These are phyloP conservation scores for Cryptococcus sp. DNA, from an alignment of 1,284 basidiomycete species.

Conservation along the genomic window DNA sequence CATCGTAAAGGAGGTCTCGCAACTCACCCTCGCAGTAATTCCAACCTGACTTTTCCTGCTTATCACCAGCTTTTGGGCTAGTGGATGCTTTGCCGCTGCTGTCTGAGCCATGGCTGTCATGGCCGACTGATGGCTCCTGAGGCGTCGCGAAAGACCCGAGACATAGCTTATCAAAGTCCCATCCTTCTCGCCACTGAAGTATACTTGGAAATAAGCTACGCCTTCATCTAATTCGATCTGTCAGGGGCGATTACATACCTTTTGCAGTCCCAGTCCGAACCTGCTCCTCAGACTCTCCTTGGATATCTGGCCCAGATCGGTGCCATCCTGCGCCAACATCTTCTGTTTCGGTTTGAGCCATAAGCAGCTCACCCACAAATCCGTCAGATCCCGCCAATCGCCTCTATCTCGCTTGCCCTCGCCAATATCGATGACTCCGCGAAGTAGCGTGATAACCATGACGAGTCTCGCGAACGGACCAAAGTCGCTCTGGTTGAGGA, in stretches of 20 bases:
- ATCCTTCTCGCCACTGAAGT: conserved; percentile 53
- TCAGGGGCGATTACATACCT: conserved; percentile 27
- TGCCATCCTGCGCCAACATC: conserved; percentile 36
- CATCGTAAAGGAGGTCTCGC: neutral
- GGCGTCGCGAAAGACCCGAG: conserved; percentile 2
- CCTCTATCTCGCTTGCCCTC: conserved; percentile 51
- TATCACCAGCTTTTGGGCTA: neutral
- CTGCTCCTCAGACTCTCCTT: conserved; percentile 35
- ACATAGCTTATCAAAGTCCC: conserved; percentile 55
- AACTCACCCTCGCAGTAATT: conserved; percentile 48
- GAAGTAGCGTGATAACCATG: conserved; percentile 51
- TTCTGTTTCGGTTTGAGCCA: conserved; percentile 38
- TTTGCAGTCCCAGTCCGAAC: conserved; percentile 42
- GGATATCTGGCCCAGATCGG: conserved; percentile 36
- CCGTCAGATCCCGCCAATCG: conserved; percentile 53
- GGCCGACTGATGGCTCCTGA: neutral
- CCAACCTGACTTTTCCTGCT: conserved; percentile 16
- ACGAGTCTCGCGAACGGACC: conserved; percentile 54
- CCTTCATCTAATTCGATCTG: neutral
- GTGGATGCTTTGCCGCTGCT: neutral
- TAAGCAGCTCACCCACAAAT: conserved; percentile 45
- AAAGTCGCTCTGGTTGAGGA: conserved; percentile 43
- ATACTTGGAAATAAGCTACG: neutral
- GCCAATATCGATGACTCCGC: conserved; percentile 54
- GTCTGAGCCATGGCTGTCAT: conserved; percentile 6